Conservation (phyloP, 2,329 filamentous ascomycete genomes). For the Pyricularia grisea region DNA sequence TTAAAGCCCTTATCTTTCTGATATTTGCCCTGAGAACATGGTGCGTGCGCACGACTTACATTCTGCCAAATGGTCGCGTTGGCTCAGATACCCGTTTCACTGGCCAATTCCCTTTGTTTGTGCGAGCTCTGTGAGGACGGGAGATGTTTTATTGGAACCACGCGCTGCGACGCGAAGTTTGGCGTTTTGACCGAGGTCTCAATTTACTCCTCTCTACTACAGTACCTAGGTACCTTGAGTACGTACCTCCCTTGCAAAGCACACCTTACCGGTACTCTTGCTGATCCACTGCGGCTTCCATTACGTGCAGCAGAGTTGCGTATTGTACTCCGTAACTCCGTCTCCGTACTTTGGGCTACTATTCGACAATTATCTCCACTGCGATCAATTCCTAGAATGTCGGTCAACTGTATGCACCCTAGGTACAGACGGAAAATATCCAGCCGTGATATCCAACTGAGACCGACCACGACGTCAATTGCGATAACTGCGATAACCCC, state of each 20-base stretch:
- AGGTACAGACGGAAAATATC: background rate
- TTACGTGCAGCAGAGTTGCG: background rate
- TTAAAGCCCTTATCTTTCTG: background rate
- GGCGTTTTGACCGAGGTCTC: background rate
- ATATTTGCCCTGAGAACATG: background rate
- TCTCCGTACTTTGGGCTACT: background rate
- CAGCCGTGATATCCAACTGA: too few species aligned
- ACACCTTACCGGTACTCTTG: background rate
- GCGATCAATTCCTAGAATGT: background rate
- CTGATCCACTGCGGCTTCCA: background rate
- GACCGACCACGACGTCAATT: too few species aligned
- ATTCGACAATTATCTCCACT: background rate
- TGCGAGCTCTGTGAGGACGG: too few species aligned
- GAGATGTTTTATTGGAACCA: background rate
- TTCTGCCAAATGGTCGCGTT: background rate
- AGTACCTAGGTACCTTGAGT: too few species aligned
- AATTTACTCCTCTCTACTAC: background rate
- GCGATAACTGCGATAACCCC: too few species aligned
- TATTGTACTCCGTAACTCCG: background rate
- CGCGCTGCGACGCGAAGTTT: background rate
- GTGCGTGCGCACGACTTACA: background rate
- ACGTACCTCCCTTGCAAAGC: too few species aligned
- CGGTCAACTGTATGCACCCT: background rate
- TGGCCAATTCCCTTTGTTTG: too few species aligned
- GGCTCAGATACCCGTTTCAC: too few species aligned